Conservation (phyloP, 2,329 filamentous ascomycete species). For the Hypoxylon sp. region DNA sequence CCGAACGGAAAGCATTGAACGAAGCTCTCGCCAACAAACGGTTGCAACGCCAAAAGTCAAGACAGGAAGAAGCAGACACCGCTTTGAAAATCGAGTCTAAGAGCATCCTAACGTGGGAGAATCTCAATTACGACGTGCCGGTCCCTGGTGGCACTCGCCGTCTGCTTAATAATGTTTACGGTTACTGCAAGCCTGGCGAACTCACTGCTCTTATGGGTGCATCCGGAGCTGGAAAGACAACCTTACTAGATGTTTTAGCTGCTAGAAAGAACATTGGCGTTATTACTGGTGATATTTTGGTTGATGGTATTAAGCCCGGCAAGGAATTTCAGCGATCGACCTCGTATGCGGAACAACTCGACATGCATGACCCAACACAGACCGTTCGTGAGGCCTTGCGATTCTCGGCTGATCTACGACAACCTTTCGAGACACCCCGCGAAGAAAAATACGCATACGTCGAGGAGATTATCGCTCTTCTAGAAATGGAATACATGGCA, state of each 20-base stretch:
- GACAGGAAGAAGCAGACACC: slow-evolving; percentile 61
- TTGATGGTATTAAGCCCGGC: slow-evolving; percentile 70
- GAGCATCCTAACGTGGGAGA: slow-evolving; percentile 87
- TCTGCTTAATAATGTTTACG: slow-evolving; percentile 71
- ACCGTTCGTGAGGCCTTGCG: slow-evolving; percentile 75
- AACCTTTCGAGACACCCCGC: slow-evolving; percentile 67
- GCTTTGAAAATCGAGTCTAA: slow-evolving; percentile 72
- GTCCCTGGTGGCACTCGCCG: slow-evolving; percentile 70
- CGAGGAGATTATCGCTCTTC: slow-evolving; percentile 71
- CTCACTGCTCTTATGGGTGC: slow-evolving; percentile 87
- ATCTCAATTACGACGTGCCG: slow-evolving; percentile 83
- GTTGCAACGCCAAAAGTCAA: slow-evolving; percentile 67
- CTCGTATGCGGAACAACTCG: slow-evolving; percentile 74
- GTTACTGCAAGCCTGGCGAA: slow-evolving; percentile 82
- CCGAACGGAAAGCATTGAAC: slow-evolving; percentile 77
- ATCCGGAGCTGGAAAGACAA: slow-evolving; percentile 90
- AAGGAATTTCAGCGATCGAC: slow-evolving; percentile 74
- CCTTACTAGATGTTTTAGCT: slow-evolving; percentile 82
- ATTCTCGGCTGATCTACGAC: slow-evolving; percentile 74
- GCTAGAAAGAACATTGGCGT: slow-evolving; percentile 74
- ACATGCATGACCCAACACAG: slow-evolving; percentile 73
- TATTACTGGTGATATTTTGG: slow-evolving; percentile 69
- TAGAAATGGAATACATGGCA: slow-evolving; percentile 72
- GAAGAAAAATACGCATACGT: slow-evolving; percentile 72
- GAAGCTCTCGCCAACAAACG: slow-evolving; percentile 72